A percentile compares a stretch with the other conserved stretches of the same genome.
These are phyloP conservation scores for Amanita brunnescens DNA, from an alignment of 768 basidiomycete species.

Conservation along the genomic window DNA sequence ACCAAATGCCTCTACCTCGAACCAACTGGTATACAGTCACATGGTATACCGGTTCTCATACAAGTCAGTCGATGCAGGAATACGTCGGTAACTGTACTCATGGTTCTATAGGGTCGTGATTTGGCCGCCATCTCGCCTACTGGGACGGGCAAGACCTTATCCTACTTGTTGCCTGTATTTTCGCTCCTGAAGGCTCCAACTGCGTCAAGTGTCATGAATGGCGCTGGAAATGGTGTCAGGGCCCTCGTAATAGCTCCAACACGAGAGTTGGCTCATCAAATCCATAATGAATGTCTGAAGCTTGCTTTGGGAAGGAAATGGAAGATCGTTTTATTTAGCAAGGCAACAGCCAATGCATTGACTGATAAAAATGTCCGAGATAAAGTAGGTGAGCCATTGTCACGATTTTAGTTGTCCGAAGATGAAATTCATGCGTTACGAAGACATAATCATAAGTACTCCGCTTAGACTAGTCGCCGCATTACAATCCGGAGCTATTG, in stretches of 20 bases:
- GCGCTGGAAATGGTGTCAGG: conserved; percentile 51
- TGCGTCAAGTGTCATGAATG: conserved; percentile 33
- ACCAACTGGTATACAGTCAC: conserved; percentile 78
- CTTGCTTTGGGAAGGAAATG: conserved; percentile 76
- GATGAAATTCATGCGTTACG: background rate
- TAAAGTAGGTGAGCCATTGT: conserved; percentile 57
- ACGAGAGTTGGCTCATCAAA: conserved; percentile 92
- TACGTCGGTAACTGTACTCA: conserved; percentile 1
- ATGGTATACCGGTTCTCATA: conserved; percentile 72
- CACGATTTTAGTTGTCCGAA: conserved; percentile 1
- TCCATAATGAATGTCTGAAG: conserved; percentile 83
- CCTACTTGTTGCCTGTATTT: conserved; percentile 83
- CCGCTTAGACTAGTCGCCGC: conserved; percentile 84
- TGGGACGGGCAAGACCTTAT: conserved; percentile 93
- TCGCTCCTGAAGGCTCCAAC: conserved; percentile 46
- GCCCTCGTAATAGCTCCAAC: conserved; percentile 87
- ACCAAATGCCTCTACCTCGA: conserved; percentile 44
- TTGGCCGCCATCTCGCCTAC: conserved; percentile 94
- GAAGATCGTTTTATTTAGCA: conserved; percentile 77
- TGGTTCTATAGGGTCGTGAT: conserved; percentile 55
- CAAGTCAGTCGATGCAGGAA: conserved; percentile 39
- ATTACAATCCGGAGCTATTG: conserved; percentile 56
- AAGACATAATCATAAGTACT: conserved; percentile 89
- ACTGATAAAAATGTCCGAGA: conserved; percentile 62
- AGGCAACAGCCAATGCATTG: conserved; percentile 80